phyloP scores from a whole-genome alignment of 2,329 filamentous ascomycete genomes.

The Waltergamsia citrina region DNA sequence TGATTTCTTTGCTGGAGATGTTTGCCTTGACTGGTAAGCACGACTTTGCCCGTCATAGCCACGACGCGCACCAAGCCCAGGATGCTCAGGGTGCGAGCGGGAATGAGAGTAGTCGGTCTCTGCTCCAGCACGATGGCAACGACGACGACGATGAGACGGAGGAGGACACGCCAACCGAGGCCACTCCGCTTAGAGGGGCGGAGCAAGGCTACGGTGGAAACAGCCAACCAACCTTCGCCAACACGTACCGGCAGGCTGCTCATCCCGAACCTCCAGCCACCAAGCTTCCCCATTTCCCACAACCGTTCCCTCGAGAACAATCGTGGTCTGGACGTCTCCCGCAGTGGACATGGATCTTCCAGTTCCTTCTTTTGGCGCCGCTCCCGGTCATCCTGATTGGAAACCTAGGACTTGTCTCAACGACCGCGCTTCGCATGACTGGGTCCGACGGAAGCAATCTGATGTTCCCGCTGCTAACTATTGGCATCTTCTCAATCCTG shows the following conservation, averaged over 20 bases:
- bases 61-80: conserved; percentile 32
- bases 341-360: conserved; percentile 78
- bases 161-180: conserved; percentile 31
- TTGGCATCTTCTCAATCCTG: conserved; percentile 59
- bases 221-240: conserved; percentile 40
- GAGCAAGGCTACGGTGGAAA: conserved; percentile 19
- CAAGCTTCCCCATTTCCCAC: conserved; percentile 12
- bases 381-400: conserved; percentile 69
- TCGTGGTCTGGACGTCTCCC: conserved; percentile 74
- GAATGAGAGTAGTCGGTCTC: too few species aligned
- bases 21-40: conserved; percentile 66
- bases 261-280: conserved; percentile 15
- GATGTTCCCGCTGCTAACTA: conserved; percentile 60
- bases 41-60: conserved; percentile 53
- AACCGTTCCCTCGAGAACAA: conserved; percentile 64
- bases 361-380: conserved; percentile 73
- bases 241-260: conserved; percentile 42
- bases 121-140: conserved; percentile 1
- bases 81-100: conserved; percentile 1
- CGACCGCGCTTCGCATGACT: conserved; percentile 68
- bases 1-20: conserved; percentile 71
- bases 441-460: conserved; percentile 71
- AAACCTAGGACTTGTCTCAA: conserved; percentile 65
- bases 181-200: conserved; percentile 39
- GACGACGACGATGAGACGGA: conserved; percentile 8